Base-by-base conservation (phyloP, 2,329 filamentous ascomycete species). In the Dactylellina haptotyla region DNA sequence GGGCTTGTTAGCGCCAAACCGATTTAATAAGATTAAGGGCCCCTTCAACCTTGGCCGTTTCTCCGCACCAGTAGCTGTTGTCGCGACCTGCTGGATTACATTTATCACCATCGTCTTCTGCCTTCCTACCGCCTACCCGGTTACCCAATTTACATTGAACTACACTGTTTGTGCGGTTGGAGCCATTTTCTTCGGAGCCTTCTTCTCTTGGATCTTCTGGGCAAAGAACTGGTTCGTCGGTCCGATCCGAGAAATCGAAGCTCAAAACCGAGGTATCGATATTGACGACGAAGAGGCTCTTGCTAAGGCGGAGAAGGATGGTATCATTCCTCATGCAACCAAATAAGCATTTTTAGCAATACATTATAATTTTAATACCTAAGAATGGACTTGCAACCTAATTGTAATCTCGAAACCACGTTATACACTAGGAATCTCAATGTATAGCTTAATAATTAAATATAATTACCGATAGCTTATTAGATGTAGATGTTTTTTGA, bases 101-200 rank as follows among this genome's bases (percentile, higher is more conserved):
- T 86, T 84, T 72, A 87, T 87, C 57, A 84, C 84, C 0, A 82
- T 88, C 12, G 82, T 87, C 4, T 88, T 87, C 78, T 87, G 86
- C 75, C 79, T 87, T 32, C 86, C 86, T 0, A 84, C 84, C 0
- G 76, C 82, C 8, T 87, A 87, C 77, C 86, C 86, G 0, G 85
- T 87, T 1, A 84, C 83, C 0, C 81, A 80, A n/a, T 82, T 87
- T 80, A 86, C 85, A 2, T 78, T 88, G 20, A 88, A 88, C 75
- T 88, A 88, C 76, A 87, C 86, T 0, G 84, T 84, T 0, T 86
- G 87, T 0, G 86, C 86, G 0, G 86, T 88, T 2, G 86, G 85
- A 0, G 87, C 87, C 63, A 84, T 87, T 48, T 81, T 81, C 0
- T 76, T 86, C 1, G 84, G 83, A 34, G 80, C 83, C 0, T 79